Evolutionary conservation across 2,329 filamentous ascomycete species (phyloP).

Genomic region (Fusarium bulbicola): DNA sequence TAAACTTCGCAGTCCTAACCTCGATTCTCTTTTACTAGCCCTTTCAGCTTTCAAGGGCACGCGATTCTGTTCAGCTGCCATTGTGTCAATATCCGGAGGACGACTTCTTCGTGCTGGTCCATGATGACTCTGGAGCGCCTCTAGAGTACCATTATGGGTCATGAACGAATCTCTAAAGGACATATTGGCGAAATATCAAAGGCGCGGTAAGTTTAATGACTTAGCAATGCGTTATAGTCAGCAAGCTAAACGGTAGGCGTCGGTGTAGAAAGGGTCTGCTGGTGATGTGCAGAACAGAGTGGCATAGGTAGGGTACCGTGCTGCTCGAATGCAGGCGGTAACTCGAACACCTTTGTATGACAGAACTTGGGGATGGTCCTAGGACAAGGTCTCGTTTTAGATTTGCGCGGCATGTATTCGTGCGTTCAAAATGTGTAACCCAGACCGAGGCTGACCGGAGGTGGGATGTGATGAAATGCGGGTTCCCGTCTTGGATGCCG

Average conservation of each 20-base stretch:
- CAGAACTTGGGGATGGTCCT: constrained; percentile 1
- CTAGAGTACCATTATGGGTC: constrained; percentile 37
- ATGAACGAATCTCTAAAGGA: constrained; percentile 41
- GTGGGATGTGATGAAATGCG: constrained; percentile 32
- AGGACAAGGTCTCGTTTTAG: constrained; percentile 20
- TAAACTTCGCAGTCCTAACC: constrained; percentile 60
- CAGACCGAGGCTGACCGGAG: constrained; percentile 3
- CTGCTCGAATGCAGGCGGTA: constrained; percentile 12
- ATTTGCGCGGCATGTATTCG: constrained; percentile 21
- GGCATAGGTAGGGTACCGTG: constrained; percentile 26
- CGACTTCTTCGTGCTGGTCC: constrained; percentile 35
- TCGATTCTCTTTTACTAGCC: constrained; percentile 59
- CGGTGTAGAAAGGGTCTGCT: constrained; percentile 18
- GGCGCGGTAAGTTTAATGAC: not conserved
- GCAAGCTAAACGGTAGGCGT: constrained; percentile 14
- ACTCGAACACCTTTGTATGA: constrained; percentile 15
- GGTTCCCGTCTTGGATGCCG: constrained; percentile 23
- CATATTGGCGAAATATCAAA: constrained; percentile 17
- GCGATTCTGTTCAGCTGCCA: constrained; percentile 46
- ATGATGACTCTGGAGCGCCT: constrained; percentile 39
- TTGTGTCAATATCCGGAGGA: constrained; percentile 38
- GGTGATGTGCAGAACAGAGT: constrained; percentile 13
- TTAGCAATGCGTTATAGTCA: constrained; percentile 10
- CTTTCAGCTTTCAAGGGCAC: constrained; percentile 56
- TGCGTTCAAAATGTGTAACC: constrained; percentile 24